These are phyloP conservation scores for Combretum micranthum DNA, from an alignment of 345 rosid genomes.

Conservation along the genomic window DNA sequence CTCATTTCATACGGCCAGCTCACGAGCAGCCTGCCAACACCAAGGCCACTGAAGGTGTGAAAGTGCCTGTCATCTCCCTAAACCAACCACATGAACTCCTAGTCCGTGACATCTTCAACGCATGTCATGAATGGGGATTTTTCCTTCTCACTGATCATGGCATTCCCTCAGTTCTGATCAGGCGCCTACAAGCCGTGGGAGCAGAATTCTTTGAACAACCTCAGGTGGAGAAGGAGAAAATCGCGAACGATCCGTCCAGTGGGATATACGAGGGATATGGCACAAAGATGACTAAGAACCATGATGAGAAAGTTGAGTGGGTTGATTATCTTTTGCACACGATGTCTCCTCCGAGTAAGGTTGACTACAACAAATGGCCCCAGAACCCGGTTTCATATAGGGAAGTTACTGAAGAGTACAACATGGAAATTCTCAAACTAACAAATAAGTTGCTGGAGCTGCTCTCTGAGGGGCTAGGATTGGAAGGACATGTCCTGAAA, in stretches of 20 bases:
- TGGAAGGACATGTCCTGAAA: slow-evolving; percentile 20
- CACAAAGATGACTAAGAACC: slow-evolving; percentile 40
- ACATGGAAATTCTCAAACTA: slow-evolving; percentile 25
- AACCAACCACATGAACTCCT: slow-evolving; percentile 14
- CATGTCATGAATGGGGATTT: slow-evolving; percentile 39
- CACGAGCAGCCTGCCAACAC: slow-evolving; percentile 40
- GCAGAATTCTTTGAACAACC: slow-evolving; percentile 38
- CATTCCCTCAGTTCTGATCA: slow-evolving; percentile 18
- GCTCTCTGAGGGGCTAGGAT: slow-evolving; percentile 38
- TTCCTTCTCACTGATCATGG: slow-evolving; percentile 34
- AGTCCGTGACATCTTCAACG: slow-evolving; percentile 14
- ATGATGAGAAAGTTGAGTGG: slow-evolving; percentile 39
- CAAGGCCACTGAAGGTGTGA: slow-evolving; percentile 31
- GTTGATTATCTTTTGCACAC: slow-evolving; percentile 42
- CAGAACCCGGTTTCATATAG: slow-evolving; percentile 29
- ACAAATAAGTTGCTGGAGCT: slow-evolving; percentile 24
- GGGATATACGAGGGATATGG: slow-evolving; percentile 48
- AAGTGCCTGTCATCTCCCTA: slow-evolving; percentile 36
- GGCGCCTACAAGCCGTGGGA: slow-evolving; percentile 32
- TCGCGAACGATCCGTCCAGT: slow-evolving; percentile 28
- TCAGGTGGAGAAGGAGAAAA: slow-evolving; percentile 34
- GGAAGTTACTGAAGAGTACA: slow-evolving; percentile 41
- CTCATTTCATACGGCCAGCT: slow-evolving; percentile 28
- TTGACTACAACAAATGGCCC: slow-evolving; percentile 35
- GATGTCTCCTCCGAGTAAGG: slow-evolving; percentile 25